These are phyloP conservation scores for Acanthochlamys bracteata DNA, from an alignment of 106 monocot species.

Conservation along the genomic window DNA sequence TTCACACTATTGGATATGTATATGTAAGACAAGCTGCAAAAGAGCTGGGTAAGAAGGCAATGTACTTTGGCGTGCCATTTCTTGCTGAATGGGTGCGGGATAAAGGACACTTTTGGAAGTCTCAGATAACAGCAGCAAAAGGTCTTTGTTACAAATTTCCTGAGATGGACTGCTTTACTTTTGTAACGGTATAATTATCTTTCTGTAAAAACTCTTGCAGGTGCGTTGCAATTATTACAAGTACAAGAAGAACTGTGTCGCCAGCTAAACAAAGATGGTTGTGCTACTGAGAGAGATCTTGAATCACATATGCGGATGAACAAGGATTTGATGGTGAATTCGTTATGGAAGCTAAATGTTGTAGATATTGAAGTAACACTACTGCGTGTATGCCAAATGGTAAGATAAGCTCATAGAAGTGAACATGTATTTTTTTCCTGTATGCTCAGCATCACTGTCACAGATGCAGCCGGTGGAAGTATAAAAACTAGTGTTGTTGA, in stretches of 20 bases:
- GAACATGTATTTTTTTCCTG: too few species aligned
- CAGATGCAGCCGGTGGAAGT: too few species aligned
- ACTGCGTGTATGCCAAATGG: constrained; percentile 68
- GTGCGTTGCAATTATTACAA: constrained; percentile 75
- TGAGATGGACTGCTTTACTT: too few species aligned
- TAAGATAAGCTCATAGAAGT: constrained; percentile 12
- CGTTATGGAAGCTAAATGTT: constrained; percentile 84
- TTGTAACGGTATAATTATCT: constrained; percentile 9
- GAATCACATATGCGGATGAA: constrained; percentile 47
- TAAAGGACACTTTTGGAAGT: constrained; percentile 75
- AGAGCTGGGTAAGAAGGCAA: constrained; percentile 68
- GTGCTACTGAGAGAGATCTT: constrained; percentile 31
- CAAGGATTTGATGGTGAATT: constrained; percentile 66
- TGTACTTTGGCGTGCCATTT: constrained; percentile 78
- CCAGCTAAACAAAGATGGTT: constrained; percentile 42
- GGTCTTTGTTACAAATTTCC: too few species aligned
- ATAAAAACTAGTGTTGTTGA: too few species aligned
- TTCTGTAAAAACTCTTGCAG: constrained; percentile 19
- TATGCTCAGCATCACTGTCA: too few species aligned
- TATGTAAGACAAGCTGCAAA: constrained; percentile 81
- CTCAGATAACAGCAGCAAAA: constrained; percentile 84
- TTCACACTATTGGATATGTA: constrained; percentile 73
- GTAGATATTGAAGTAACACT: constrained; percentile 84
- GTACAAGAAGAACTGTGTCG: constrained; percentile 66
- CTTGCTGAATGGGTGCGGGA: constrained; percentile 75